phyloP scores from a whole-genome alignment of 1,139 yeast genomes.

The Barnettozyma hawaiiensis region DNA sequence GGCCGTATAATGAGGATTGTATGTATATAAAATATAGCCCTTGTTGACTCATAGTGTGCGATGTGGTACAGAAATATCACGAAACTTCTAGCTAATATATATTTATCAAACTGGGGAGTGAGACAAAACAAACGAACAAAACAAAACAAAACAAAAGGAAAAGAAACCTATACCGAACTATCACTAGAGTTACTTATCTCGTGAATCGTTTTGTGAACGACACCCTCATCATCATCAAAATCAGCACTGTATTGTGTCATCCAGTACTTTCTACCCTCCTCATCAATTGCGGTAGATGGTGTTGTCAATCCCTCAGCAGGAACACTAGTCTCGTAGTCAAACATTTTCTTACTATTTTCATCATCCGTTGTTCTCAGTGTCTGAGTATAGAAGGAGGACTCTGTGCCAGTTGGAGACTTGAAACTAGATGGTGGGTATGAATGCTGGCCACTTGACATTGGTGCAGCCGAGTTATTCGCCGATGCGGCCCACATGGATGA shows the following conservation, averaged over 20 bases:
- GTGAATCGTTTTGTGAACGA: constrained; percentile 21
- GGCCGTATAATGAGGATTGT: no score
- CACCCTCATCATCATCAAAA: constrained; percentile 16
- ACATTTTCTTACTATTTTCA: not conserved
- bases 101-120: not conserved
- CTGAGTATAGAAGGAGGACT: constrained; percentile 16
- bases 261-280: constrained; percentile 31
- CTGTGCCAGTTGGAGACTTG: constrained; percentile 8
- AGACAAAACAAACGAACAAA: not conserved
- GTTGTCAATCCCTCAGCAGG: constrained; percentile 22
- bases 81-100: no score
- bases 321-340: constrained; percentile 9
- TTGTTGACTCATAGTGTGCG: no score
- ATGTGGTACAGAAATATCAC: no score
- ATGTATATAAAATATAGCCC: no score
- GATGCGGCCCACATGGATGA: constrained; percentile 84
- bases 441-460: constrained; percentile 26
- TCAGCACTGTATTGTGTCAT: constrained; percentile 16
- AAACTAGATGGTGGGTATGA: constrained; percentile 13
- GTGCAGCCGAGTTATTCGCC: constrained; percentile 40
- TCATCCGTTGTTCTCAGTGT: constrained; percentile 8
- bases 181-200: constrained; percentile 9
- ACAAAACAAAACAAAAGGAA: not conserved
- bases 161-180: constrained; percentile 1
- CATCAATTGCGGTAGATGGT: constrained; percentile 30